Conservation (phyloP, 192 early-diverging fungal genomes). For the Coemansia sp. region DNA sequence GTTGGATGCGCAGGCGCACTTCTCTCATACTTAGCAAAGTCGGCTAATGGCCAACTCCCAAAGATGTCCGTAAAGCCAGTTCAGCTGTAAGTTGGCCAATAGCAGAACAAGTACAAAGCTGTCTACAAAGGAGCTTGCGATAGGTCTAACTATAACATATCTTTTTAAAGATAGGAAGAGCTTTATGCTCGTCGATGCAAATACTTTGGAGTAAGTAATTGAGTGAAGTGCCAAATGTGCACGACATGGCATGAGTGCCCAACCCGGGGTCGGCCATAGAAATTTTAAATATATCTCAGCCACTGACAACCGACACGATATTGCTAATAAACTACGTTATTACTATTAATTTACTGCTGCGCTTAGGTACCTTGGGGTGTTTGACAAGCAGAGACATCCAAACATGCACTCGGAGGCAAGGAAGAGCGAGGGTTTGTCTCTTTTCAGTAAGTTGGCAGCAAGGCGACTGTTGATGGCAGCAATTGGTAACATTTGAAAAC, state of each 20-base stretch:
- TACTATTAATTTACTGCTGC: no score
- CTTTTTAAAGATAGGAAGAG: constrained; percentile 21
- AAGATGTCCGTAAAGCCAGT: background rate
- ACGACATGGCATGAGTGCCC: background rate
- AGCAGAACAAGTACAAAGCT: no score
- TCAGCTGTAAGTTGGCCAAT: constrained; percentile 12
- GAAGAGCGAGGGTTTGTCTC: constrained; percentile 69
- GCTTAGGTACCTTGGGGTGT: constrained; percentile 77
- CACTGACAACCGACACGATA: no score
- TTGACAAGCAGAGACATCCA: constrained; percentile 78
- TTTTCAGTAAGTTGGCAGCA: constrained; percentile 63
- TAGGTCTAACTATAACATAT: background rate
- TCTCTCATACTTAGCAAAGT: constrained; percentile 22
- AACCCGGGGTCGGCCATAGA: no score
- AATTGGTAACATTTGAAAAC: no score
- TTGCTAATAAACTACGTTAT: no score
- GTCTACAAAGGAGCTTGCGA: background rate
- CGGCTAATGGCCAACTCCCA: background rate
- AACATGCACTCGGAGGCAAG: constrained; percentile 71
- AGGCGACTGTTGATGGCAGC: no score
- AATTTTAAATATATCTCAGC: no score
- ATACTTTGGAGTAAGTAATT: constrained; percentile 28
- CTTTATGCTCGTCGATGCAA: constrained; percentile 23
- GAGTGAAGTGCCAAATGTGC: background rate
- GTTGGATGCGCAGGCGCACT: constrained; percentile 43